These are phyloP conservation scores for Pisolithus albus DNA, from an alignment of 768 basidiomycete species.

Conservation along the genomic window DNA sequence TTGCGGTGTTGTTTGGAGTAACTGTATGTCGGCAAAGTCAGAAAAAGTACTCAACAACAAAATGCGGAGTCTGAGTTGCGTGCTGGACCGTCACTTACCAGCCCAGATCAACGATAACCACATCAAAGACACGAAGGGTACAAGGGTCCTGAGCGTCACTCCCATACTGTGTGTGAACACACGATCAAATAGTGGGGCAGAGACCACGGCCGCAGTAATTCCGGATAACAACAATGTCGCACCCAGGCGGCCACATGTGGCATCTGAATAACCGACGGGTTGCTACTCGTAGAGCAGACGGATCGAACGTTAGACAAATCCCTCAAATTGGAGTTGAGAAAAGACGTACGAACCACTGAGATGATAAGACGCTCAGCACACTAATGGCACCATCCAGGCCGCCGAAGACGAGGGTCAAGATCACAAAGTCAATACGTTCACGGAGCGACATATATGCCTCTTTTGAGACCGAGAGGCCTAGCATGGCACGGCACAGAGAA, in stretches of 20 bases:
- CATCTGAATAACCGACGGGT: slow-evolving; percentile 65
- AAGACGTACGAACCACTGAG: slow-evolving; percentile 56
- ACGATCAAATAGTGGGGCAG: slow-evolving; percentile 77
- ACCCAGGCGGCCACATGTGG: slow-evolving; percentile 64
- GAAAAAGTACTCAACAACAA: too few species aligned
- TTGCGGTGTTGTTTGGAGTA: slow-evolving; percentile 50
- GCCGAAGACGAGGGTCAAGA: slow-evolving; percentile 56
- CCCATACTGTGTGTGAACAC: slow-evolving; percentile 73
- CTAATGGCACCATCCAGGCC: slow-evolving; percentile 58
- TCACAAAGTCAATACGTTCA: slow-evolving; percentile 66
- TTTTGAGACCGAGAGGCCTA: slow-evolving; percentile 34
- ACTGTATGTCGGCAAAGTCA: slow-evolving; percentile 33
- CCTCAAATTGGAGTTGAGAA: too few species aligned
- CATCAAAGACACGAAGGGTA: slow-evolving; percentile 51
- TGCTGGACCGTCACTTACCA: slow-evolving; percentile 34
- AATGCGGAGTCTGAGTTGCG: too few species aligned
- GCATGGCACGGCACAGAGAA: slow-evolving; percentile 47
- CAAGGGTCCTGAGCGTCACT: slow-evolving; percentile 48
- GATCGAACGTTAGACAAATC: not conserved
- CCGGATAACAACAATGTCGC: slow-evolving; percentile 62
- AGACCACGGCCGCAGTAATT: slow-evolving; percentile 59
- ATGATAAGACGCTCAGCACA: slow-evolving; percentile 58
- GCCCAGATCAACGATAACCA: slow-evolving; percentile 86
- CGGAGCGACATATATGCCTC: slow-evolving; percentile 53
- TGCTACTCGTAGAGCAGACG: slow-evolving; percentile 32